Conservation (phyloP, 805 yeast genomes). For the Myxozyma monticola region DNA sequence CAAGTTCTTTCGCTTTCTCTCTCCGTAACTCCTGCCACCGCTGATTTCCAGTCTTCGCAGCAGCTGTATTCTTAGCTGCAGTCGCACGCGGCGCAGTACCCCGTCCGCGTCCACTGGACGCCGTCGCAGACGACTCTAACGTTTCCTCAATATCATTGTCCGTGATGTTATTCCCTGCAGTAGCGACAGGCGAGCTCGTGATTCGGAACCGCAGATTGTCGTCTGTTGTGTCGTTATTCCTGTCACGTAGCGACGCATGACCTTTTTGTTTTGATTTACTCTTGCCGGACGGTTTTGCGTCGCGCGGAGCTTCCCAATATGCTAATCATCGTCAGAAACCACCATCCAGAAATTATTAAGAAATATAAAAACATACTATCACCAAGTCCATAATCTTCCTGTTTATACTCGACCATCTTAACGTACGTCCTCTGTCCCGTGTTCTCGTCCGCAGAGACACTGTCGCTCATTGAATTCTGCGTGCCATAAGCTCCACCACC, state of each 20-base stretch:
- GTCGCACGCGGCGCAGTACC: too few species aligned
- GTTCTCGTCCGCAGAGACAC: too few species aligned
- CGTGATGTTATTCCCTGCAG: too few species aligned
- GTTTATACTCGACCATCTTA: conserved; percentile 14
- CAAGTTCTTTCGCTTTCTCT: too few species aligned
- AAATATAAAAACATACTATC: conserved; percentile 15
- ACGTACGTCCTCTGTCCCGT: not conserved
- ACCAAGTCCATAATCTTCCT: conserved; percentile 24
- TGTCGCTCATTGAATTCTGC: too few species aligned
- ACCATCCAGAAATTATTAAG: not conserved
- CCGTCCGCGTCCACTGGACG: too few species aligned
- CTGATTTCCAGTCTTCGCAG: not conserved
- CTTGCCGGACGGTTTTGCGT: not conserved
- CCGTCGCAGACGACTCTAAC: too few species aligned
- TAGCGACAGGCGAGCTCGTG: too few species aligned
- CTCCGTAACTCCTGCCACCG: too few species aligned
- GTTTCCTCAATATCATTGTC: too few species aligned
- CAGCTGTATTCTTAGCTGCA: not conserved
- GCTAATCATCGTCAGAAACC: conserved; percentile 1
- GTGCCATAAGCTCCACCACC: too few species aligned
- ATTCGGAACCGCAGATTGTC: too few species aligned
- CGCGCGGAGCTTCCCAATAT: conserved; percentile 16
- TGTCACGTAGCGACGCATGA: not conserved
- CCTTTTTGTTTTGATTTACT: not conserved
- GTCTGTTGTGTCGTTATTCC: not conserved